Evolutionary conservation across 768 basidiomycete genomes (phyloP).

Genomic region (Mrakia gelida): DNA sequence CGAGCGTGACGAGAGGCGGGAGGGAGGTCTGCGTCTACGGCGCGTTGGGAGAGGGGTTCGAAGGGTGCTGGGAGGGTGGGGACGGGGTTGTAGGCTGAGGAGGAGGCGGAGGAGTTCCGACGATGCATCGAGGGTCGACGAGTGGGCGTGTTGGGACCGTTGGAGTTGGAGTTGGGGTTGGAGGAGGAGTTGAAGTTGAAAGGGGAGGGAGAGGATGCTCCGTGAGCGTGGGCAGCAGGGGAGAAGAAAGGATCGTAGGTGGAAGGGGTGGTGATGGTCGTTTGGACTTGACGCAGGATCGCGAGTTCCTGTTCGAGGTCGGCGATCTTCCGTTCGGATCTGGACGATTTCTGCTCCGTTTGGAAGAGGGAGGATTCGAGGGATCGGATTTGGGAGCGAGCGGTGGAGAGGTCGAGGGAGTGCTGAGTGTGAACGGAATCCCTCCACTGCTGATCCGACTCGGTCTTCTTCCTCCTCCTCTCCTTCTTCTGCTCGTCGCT

Average conservation of each 20-base stretch:
- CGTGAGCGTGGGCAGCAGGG: conserved; percentile 39
- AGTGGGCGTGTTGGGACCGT: not conserved
- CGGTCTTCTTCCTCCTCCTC: conserved; percentile 26
- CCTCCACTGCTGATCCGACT: conserved; percentile 63
- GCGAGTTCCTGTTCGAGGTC: conserved; percentile 62
- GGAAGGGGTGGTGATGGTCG: not conserved
- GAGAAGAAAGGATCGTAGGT: conserved; percentile 37
- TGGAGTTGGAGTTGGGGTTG: not conserved
- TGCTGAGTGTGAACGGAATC: conserved; percentile 56
- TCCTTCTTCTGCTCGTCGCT: conserved; percentile 68
- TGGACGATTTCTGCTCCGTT: conserved; percentile 63
- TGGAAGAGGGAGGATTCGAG: conserved; percentile 70
- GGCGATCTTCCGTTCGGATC: conserved; percentile 63
- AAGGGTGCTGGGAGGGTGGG: conserved; percentile 33
- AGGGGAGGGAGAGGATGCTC: not conserved
- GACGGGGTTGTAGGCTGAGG: not conserved
- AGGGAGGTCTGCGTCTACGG: conserved; percentile 65
- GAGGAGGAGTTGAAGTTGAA: not conserved
- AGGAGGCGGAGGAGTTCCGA: not conserved
- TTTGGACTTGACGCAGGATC: conserved; percentile 34
- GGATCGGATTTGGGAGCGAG: conserved; percentile 72
- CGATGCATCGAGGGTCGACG: not conserved
- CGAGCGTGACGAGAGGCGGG: conserved; percentile 77
- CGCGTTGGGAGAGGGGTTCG: conserved; percentile 44
- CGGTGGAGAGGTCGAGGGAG: conserved; percentile 66